phyloP scores from a whole-genome alignment of 202 grass and related monocot species.

The Schoenoplectus tabernaemontani region DNA sequence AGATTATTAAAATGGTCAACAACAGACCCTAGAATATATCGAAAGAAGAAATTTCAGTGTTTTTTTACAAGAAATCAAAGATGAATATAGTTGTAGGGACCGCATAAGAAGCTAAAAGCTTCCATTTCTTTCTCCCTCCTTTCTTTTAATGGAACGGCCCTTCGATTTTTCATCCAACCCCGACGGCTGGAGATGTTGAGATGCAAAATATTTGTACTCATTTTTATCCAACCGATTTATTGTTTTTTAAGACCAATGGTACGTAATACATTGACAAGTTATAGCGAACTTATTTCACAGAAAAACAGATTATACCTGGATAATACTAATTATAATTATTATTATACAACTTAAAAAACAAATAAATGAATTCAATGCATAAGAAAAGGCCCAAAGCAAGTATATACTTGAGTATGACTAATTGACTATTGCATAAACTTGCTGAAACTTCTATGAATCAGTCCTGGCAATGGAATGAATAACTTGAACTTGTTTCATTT shows the following conservation, averaged over 20 bases:
- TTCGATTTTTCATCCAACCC: not conserved
- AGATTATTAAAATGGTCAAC: too few species aligned
- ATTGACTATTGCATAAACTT: slow-evolving; percentile 13
- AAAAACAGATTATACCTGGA: not conserved
- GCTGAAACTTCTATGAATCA: slow-evolving; percentile 30
- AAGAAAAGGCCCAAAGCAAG: not conserved
- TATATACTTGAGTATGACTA: not conserved
- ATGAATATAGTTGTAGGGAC: too few species aligned
- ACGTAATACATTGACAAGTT: not conserved
- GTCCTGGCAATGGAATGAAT: slow-evolving; percentile 68
- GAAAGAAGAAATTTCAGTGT: too few species aligned
- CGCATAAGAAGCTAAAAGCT: too few species aligned
- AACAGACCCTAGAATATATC: too few species aligned
- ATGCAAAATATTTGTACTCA: too few species aligned
- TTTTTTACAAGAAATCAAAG: too few species aligned
- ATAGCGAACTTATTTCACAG: not conserved
- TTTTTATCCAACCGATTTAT: not conserved
- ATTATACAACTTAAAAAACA: not conserved
- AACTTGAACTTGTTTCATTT: slow-evolving; percentile 73
- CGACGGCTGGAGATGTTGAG: not conserved
- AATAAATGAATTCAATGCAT: slow-evolving; percentile 12
- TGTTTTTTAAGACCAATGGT: not conserved
- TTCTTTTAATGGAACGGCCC: not conserved
- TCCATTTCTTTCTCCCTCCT: too few species aligned
- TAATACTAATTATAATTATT: not conserved